Evolutionary conservation across 2,329 filamentous ascomycete species (phyloP), one percentile per base, ranked within the genome.

Genomic region (Penicillium sp.): DNA sequence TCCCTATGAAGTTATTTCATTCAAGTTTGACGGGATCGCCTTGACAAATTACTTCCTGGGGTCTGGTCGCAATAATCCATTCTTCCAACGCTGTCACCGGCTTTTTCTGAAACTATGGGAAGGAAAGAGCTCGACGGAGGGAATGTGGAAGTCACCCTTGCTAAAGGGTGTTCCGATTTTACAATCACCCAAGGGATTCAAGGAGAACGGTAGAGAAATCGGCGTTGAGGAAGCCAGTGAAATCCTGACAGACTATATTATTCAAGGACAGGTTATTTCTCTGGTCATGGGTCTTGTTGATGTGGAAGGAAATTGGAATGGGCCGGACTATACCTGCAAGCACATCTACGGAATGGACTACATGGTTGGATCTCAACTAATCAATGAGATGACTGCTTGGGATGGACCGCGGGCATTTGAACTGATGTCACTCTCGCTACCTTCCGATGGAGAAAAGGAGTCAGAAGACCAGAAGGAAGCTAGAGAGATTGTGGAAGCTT

Each of bases 221-320:
- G 68, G 65, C 3, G 63, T 74, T 3, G 75, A 79, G 6, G 77
- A 77, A 28, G 63, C 71, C 11, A 72, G 73, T 33, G 71, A 65
- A 50, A 71, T 79, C 58, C 71, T 85, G 61, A 79, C 78, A 2
- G 82, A 86, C 60, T 86, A 85, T 58, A 83, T 84, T 51, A 79
- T 81, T 36, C 82, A 86, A 56, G 82, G 81, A 3, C 81, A 84
- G 55, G 80, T 73, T 3, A 75, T 83, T 57, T 76, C 73, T 6
- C 69, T 81, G 67, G 81, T 80, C 1, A 78, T 83, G 77, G 76
- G 79, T 2, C 75, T 81, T 5, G 63, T 83, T 0, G 82, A 85
- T 55, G 70, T 76, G 3, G 76, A 79, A 26, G 77, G 75, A 26
- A 71, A 66, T 0, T 86, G 83, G 83, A 68, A 85, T 62, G 82